Evolutionary conservation across 176 grass and related monocot genomes (phyloP).

Genomic region (Musa acuminata): DNA sequence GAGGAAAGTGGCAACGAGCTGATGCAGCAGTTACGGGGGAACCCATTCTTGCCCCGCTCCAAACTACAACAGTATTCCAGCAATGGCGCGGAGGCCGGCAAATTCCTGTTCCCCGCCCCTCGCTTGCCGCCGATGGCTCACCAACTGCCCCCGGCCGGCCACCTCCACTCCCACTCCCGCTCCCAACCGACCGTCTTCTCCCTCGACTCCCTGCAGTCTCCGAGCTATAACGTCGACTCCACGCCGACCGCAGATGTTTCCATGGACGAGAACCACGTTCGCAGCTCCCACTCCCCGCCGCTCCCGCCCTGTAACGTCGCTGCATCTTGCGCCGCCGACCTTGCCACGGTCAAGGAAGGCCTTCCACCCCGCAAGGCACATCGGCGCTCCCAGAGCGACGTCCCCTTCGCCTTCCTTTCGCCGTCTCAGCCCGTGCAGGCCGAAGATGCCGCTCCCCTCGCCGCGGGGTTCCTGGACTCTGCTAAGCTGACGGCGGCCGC

Average conservation of each 20-base stretch:
- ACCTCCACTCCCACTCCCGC: slow-evolving; percentile 8
- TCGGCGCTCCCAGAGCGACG: slow-evolving; percentile 75
- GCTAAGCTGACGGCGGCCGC: slow-evolving; percentile 23
- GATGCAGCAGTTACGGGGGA: not conserved
- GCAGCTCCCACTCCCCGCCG: not conserved
- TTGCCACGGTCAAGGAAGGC: not conserved
- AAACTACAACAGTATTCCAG: not conserved
- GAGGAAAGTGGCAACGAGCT: not conserved
- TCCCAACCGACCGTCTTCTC: slow-evolving; percentile 35
- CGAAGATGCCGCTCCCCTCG: not conserved
- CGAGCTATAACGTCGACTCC: not conserved
- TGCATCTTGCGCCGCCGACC: not conserved
- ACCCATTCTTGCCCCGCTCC: not conserved
- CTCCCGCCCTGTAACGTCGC: not conserved
- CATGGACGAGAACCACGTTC: slow-evolving; percentile 34
- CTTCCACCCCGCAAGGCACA: slow-evolving; percentile 54
- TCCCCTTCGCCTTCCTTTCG: slow-evolving; percentile 43
- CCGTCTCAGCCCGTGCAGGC: not conserved
- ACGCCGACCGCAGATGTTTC: not conserved
- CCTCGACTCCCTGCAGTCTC: slow-evolving; percentile 5
- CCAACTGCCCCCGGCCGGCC: slow-evolving; percentile 39
- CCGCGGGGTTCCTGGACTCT: not conserved
- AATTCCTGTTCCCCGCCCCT: not conserved
- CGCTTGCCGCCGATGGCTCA: not conserved
- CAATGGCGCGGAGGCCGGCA: not conserved